Evolutionary conservation across 306 rosid genomes (phyloP), one percentile per base, ranked within the genome.

Genomic region (Quercus ilex): DNA sequence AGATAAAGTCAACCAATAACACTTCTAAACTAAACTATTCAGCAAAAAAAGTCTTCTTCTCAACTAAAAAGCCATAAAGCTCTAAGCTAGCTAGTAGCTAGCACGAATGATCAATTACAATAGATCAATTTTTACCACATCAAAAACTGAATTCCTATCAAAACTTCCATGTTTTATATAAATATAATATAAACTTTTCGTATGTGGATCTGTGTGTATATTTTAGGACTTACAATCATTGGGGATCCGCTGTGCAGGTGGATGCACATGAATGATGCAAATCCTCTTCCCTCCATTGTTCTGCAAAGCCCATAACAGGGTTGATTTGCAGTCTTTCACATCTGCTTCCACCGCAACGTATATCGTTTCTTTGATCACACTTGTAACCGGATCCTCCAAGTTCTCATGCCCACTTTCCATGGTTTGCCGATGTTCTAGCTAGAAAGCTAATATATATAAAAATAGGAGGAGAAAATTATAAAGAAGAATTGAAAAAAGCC

Each of bases 211-310:
- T 20, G 8, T n/a, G n/a, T 31, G 35, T 67, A 10, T 3, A 8
- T 1, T 41, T 69, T 51, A 65, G 26, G 35, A 86, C 97, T 91
- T 88, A 92, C 99, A 43, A 6, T 43, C 64, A 21, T 82, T 17
- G 67, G 97, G 98, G 53, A 93, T 90, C 88, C 41, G 82, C 56
- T 85, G 69, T 4, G 97, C 85, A 31, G 98, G 96, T 25, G 78
- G 84, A 51, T 85, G 94, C 67, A 95, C 87, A 31, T 93, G 90
- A 63, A 90, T 75, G 31, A 95, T 73, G 81, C 94, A 88, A 76
- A 95, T 87, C 74, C 77, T 90, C 84, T 80, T 91, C 76, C 97
- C 96, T 46, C 96, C 86, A 8, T 92, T 90, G 68, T 92, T 90
- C 46, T 88, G 93, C 28, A 93, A 68, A 1, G 92, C 97, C 97